A percentile compares a stretch with the other conserved stretches of the same genome.
Evolutionary conservation across 2,329 filamentous ascomycete species (phyloP).

Genomic region (Pyricularia sp.): DNA sequence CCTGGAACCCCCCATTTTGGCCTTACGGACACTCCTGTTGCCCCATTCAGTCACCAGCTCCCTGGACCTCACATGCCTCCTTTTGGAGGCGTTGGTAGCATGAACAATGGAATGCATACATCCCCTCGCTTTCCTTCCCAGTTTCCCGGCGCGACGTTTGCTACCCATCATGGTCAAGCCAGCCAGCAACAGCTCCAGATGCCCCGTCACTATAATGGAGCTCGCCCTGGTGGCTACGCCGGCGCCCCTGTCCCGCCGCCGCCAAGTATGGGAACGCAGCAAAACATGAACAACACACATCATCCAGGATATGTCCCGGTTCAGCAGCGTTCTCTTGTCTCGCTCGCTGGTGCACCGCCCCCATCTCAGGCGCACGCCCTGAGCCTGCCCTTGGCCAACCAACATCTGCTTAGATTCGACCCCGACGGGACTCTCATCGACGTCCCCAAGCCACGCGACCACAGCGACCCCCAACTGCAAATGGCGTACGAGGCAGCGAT

Average conservation of each 20-base stretch:
- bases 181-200: background rate
- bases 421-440: background rate
- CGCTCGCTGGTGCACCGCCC: background rate
- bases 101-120: background rate
- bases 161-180: background rate
- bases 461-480: conserved; percentile 28
- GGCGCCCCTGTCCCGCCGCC: background rate
- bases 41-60: background rate
- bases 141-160: background rate
- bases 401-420: conserved; percentile 3
- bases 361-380: background rate
- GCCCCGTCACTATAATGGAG: background rate
- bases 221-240: background rate
- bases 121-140: background rate
- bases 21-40: background rate
- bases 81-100: background rate
- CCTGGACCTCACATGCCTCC: background rate
- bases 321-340: background rate
- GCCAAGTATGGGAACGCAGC: background rate
- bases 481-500: conserved; percentile 38
- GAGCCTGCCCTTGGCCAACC: conserved; percentile 3
- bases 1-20: background rate
- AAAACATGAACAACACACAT: background rate
- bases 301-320: background rate
- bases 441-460: conserved; percentile 26